Evolutionary conservation across 257 asterid species (phyloP).

Genomic region (Lycium ferocissimum): DNA sequence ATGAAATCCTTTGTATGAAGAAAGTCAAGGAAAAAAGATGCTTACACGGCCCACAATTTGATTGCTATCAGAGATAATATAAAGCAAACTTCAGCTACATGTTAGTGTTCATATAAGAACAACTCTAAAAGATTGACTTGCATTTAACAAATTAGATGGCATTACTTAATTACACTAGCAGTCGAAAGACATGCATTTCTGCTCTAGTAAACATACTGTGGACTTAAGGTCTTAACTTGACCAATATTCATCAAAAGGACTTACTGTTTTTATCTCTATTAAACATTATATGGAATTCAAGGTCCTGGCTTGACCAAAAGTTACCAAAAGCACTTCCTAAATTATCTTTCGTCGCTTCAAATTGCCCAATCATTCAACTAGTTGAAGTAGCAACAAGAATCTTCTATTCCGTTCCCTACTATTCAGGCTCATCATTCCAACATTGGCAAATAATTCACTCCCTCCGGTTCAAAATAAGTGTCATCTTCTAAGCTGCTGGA

Average conservation of each 20-base stretch:
- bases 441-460: not conserved
- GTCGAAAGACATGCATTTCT: slow-evolving; percentile 3
- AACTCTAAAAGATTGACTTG: not conserved
- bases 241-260: not conserved
- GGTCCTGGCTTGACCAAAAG: not conserved
- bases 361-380: slow-evolving; percentile 6
- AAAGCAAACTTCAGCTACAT: not conserved
- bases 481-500: no score
- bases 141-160: not conserved
- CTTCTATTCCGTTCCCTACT: not conserved
- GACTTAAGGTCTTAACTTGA: not conserved
- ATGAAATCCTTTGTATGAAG: not conserved
- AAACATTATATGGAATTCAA: not conserved
- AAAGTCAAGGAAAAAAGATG: not conserved
- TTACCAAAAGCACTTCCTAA: slow-evolving; percentile 20
- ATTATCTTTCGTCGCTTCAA: not conserved
- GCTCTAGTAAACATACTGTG: not conserved
- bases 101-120: slow-evolving; percentile 13
- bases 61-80: slow-evolving; percentile 13
- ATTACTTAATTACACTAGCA: not conserved
- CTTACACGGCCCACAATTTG: not conserved
- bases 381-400: not conserved
- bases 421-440: not conserved
- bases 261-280: not conserved
- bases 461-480: no score